A percentile compares a stretch with the other conserved stretches of the same genome.
These are phyloP conservation scores for Gonapodya sp. DNA, from an alignment of 192 early-diverging fungal species.

Conservation along the genomic window DNA sequence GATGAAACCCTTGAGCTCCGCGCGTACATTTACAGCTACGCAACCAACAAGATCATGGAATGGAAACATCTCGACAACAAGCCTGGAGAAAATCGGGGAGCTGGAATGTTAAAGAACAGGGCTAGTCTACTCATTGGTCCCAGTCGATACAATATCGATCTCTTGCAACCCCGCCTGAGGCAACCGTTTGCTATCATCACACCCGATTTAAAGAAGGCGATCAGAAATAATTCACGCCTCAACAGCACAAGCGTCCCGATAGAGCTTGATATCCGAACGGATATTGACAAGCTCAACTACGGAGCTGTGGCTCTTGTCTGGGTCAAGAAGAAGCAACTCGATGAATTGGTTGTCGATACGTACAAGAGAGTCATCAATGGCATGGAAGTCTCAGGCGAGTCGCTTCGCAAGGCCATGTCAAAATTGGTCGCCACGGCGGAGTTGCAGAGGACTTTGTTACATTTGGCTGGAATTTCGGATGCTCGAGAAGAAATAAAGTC, in stretches of 20 bases:
- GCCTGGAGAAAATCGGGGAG: not conserved
- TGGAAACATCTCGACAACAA: not conserved
- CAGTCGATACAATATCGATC: not conserved
- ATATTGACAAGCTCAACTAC: not conserved
- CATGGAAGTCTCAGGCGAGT: no score
- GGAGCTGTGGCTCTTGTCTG: not conserved
- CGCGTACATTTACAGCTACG: not conserved
- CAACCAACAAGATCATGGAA: not conserved
- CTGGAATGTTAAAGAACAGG: not conserved
- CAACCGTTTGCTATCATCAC: not conserved
- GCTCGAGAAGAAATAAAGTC: not conserved
- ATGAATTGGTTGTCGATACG: not conserved
- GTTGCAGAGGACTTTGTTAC: not conserved
- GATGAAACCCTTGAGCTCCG: not conserved
- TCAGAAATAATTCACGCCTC: not conserved
- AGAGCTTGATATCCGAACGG: not conserved
- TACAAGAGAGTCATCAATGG: not conserved
- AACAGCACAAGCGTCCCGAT: not conserved
- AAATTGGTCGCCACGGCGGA: not conserved
- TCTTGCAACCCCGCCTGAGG: not conserved
- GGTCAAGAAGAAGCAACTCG: not conserved
- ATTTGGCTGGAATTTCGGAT: not conserved
- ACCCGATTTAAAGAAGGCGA: not conserved
- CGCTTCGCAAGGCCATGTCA: not conserved
- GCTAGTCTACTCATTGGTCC: not conserved